Evolutionary conservation across 805 yeast genomes (phyloP).

Genomic region (Metschnikowia reukaufii): DNA sequence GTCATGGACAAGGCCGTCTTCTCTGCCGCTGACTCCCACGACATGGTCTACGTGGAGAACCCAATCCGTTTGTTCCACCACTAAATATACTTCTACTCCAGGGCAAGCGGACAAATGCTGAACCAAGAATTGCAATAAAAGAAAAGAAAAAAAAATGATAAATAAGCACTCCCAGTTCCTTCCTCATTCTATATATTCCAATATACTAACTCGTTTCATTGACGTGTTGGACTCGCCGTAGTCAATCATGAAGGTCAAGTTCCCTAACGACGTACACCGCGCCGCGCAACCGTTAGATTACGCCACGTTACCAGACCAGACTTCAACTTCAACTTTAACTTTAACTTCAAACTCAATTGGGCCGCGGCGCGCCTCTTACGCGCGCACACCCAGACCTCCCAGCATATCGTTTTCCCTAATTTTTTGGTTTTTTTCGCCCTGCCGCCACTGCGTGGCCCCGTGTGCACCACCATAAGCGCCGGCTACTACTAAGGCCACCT

Average conservation of each 20-base stretch:
- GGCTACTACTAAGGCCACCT: conserved; percentile 9
- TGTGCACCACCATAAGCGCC: background rate
- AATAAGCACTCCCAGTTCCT: background rate
- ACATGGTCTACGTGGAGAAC: conserved; percentile 91
- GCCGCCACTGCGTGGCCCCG: background rate
- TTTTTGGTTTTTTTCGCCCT: background rate
- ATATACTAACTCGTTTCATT: too few relatives aligned
- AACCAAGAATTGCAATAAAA: too few relatives aligned
- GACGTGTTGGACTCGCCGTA: too few relatives aligned
- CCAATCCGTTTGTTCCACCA: conserved; percentile 98
- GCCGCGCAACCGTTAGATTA: too few relatives aligned
- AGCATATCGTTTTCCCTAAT: background rate
- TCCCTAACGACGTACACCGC: too few relatives aligned
- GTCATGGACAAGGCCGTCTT: conserved; percentile 97
- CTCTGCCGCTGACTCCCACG: conserved; percentile 90
- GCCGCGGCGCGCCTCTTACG: too few relatives aligned
- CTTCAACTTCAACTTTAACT: too few relatives aligned
- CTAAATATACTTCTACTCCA: conserved; percentile 32
- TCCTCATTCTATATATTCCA: too few relatives aligned
- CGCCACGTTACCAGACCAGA: too few relatives aligned
- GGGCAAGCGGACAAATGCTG: background rate
- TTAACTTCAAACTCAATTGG: too few relatives aligned
- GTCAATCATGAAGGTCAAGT: too few relatives aligned
- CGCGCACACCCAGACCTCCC: background rate
- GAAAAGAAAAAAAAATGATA: background rate